Conservation (phyloP, 2,329 filamentous ascomycete species). For the Alternaria rosae region DNA sequence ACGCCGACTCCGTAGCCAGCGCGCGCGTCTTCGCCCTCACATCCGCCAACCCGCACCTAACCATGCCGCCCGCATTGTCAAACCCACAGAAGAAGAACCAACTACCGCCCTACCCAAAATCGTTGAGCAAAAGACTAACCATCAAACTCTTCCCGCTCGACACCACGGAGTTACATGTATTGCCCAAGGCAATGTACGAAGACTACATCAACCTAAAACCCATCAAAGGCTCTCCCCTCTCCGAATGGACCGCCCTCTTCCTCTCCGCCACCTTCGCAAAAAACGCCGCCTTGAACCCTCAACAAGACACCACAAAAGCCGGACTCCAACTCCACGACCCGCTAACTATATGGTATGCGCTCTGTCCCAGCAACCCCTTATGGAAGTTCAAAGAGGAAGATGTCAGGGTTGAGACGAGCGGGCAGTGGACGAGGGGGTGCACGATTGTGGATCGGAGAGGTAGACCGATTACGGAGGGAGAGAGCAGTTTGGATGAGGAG, state of each 20-base stretch:
- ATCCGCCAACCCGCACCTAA: slow-evolving; percentile 71
- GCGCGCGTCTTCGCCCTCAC: slow-evolving; percentile 59
- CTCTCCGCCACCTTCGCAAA: slow-evolving; percentile 56
- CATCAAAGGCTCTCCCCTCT: slow-evolving; percentile 51
- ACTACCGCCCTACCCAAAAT: slow-evolving; percentile 51
- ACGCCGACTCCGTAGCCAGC: slow-evolving; percentile 71
- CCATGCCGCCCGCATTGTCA: slow-evolving; percentile 75
- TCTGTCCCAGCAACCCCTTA: slow-evolving; percentile 20
- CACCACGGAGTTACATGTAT: slow-evolving; percentile 55
- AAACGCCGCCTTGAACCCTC: slow-evolving; percentile 51
- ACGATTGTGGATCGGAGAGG: slow-evolving; percentile 80
- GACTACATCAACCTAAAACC: slow-evolving; percentile 32
- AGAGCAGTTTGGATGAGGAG: slow-evolving; percentile 45
- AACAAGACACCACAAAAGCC: slow-evolving; percentile 45
- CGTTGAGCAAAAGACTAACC: slow-evolving; percentile 52
- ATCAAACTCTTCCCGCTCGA: slow-evolving; percentile 59
- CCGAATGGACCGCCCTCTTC: slow-evolving; percentile 56
- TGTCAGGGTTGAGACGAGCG: slow-evolving; percentile 85
- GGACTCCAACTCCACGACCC: slow-evolving; percentile 58
- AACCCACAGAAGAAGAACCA: slow-evolving; percentile 37
- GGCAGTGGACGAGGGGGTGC: slow-evolving; percentile 95
- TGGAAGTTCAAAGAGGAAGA: slow-evolving; percentile 67
- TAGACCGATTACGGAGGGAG: slow-evolving; percentile 58
- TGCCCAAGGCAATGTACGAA: slow-evolving; percentile 52
- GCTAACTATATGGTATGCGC: slow-evolving; percentile 49